Conservation (phyloP, 345 rosid genomes). For the Garcia nutans region DNA sequence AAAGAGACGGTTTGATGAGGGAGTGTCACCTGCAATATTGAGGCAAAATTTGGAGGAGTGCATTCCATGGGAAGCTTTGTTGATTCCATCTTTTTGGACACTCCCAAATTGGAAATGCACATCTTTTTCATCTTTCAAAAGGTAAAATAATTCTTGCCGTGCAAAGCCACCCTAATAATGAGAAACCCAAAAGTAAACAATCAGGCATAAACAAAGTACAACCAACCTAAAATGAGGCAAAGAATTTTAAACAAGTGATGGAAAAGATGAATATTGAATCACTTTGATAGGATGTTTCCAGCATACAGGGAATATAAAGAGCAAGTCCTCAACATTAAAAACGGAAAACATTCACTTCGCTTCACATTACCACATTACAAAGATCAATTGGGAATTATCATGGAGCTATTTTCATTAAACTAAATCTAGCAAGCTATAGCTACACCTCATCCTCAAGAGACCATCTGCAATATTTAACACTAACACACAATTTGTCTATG, state of each 20-base stretch:
- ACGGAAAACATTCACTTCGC: too few species aligned
- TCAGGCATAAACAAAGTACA: constrained; percentile 6
- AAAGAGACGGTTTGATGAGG: constrained; percentile 93
- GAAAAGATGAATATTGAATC: background rate
- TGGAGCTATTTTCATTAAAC: background rate
- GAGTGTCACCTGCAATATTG: constrained; percentile 96
- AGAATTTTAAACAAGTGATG: background rate
- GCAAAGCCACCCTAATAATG: constrained; percentile 72
- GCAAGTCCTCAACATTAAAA: background rate
- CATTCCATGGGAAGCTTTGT: constrained; percentile 76
- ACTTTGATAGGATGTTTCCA: background rate
- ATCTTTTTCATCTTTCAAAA: constrained; percentile 72
- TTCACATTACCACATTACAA: background rate
- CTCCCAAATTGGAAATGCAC: constrained; percentile 89
- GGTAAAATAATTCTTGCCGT: constrained; percentile 73
- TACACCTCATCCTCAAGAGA: background rate
- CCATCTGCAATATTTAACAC: background rate
- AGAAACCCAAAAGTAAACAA: constrained; percentile 3
- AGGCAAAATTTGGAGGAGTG: constrained; percentile 84
- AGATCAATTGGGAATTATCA: background rate
- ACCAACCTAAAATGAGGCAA: background rate
- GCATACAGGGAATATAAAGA: background rate
- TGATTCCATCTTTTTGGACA: constrained; percentile 62
- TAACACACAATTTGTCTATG: background rate
- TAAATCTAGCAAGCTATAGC: background rate